Conservation (phyloP, 257 asterid species). For the Solanum dulcamara region DNA sequence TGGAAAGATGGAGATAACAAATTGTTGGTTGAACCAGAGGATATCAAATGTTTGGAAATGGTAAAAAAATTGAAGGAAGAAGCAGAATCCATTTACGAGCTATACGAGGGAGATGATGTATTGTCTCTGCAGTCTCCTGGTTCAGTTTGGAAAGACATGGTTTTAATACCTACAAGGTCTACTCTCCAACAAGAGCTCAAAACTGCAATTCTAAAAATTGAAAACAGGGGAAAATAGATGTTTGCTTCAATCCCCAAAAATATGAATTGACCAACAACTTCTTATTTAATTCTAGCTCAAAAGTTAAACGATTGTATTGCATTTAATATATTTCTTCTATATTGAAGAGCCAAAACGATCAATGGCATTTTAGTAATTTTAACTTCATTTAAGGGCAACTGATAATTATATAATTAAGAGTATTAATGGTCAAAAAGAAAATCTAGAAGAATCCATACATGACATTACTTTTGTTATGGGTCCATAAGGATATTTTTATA, state of each 20-base stretch:
- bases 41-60: conserved; percentile 42
- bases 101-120: conserved; percentile 25
- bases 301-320: no score
- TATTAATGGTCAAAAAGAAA: no score
- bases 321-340: no score
- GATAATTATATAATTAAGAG: no score
- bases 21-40: conserved; percentile 50
- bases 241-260: not conserved
- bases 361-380: no score
- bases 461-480: no score
- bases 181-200: conserved; percentile 44
- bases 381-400: no score
- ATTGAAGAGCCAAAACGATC: no score
- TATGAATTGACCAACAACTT: not conserved
- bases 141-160: conserved; percentile 62
- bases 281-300: not conserved
- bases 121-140: conserved; percentile 14
- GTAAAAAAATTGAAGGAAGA: conserved; percentile 63
- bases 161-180: conserved; percentile 36
- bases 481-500: no score
- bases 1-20: conserved; percentile 85
- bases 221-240: conserved; percentile 2
- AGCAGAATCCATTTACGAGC: conserved; percentile 66
- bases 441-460: no score
- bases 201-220: conserved; percentile 38